phyloP scores from a whole-genome alignment of 2,329 filamentous ascomycete genomes.

The Xylariales sp. region DNA sequence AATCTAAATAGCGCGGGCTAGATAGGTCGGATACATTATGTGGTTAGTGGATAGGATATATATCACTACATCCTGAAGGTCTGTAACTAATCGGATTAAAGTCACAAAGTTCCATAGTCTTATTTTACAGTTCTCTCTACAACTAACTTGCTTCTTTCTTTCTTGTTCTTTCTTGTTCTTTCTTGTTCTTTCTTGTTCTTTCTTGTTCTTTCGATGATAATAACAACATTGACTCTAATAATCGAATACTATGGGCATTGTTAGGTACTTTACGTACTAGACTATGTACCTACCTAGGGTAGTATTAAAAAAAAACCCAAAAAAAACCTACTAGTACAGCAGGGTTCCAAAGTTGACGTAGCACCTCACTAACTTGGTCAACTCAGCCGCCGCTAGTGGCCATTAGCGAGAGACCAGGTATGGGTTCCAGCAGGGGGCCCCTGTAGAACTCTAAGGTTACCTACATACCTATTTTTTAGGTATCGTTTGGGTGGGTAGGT shows the following conservation, averaged over 20 bases:
- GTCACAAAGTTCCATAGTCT: too few species aligned
- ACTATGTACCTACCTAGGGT: constrained; percentile 22
- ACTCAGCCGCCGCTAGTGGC: constrained; percentile 10
- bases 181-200: too few species aligned
- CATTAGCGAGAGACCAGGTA: constrained; percentile 1
- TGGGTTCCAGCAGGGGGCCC: background rate
- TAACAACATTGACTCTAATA: too few species aligned
- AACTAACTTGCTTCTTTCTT: background rate
- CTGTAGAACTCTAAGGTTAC: background rate
- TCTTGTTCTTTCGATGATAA: constrained; percentile 7
- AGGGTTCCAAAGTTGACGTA: constrained; percentile 43
- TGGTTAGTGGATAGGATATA: too few species aligned
- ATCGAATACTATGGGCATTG: too few species aligned
- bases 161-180: constrained; percentile 14
- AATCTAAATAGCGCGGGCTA: too few species aligned
- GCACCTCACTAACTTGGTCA: constrained; percentile 33
- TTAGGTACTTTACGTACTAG: background rate
- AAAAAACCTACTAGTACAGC: constrained; percentile 1
- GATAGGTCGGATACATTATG: too few species aligned
- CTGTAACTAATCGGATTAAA: too few species aligned
- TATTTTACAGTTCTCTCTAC: too few species aligned
- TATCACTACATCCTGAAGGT: too few species aligned
- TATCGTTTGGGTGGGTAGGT: too few species aligned
- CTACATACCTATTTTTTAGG: too few species aligned
- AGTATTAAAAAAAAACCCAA: constrained; percentile 2